phyloP scores from a whole-genome alignment of 495 filamentous ascomycete species.

The Penicillium manginii region DNA sequence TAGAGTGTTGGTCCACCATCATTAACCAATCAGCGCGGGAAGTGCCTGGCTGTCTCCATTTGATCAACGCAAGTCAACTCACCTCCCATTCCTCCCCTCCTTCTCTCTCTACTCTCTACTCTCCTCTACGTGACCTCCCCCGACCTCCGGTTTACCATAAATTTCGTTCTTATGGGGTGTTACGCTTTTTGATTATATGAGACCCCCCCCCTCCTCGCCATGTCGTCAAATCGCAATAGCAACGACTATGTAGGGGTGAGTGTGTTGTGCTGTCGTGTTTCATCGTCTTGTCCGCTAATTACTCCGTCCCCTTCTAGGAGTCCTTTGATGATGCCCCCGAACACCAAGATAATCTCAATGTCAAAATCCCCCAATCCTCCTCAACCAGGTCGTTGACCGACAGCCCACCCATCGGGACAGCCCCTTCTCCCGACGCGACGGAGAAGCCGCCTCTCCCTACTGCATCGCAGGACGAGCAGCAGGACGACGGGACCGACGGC shows the following conservation, averaged over 20 bases:
- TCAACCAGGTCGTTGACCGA: conserved; percentile 54
- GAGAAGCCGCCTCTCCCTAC: conserved; percentile 40
- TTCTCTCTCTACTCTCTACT: conserved; percentile 17
- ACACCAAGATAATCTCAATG: conserved; percentile 39
- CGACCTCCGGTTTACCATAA: not conserved
- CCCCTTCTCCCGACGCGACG: conserved; percentile 39
- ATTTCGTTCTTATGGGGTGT: conserved; percentile 28
- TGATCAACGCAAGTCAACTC: conserved; percentile 22
- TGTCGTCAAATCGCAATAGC: conserved; percentile 48
- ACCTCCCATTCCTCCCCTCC: conserved; percentile 4
- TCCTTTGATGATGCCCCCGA: conserved; percentile 79
- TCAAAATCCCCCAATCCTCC: conserved; percentile 40
- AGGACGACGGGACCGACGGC: conserved; percentile 17
- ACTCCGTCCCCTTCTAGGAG: conserved; percentile 53
- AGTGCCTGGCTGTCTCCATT: conserved; percentile 25
- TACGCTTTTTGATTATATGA: conserved; percentile 28
- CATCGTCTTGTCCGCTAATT: conserved; percentile 11
- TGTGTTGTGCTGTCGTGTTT: conserved; percentile 8
- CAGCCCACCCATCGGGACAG: conserved; percentile 46
- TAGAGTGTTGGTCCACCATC: too few species aligned
- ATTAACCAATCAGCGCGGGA: conserved; percentile 25
- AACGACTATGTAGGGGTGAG: conserved; percentile 57
- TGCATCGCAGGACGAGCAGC: conserved; percentile 35
- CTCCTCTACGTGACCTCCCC: not conserved
- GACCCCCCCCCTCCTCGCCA: conserved; percentile 13